Evolutionary conservation across 805 yeast genomes (phyloP), one percentile per base, ranked within the genome.

Genomic region (Wickerhamomyces canadensis): DNA sequence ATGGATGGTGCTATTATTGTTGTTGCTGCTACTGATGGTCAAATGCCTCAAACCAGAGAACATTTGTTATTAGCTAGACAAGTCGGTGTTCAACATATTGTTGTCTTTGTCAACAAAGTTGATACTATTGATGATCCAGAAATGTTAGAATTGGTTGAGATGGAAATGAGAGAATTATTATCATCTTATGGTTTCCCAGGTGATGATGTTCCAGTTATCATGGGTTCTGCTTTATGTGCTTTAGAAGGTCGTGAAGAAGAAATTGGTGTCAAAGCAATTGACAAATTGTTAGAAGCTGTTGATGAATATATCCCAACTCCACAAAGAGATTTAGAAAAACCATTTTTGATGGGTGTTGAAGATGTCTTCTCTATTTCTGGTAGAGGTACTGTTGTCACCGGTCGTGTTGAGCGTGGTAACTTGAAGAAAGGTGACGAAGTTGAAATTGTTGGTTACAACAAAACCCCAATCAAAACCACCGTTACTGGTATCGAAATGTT

Each of bases 31-130:
- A 74, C 96, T 41, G 98, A 93, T 61, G 98, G 98, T 60, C 96
- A 88, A 72, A 93, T 91, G 98, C 98, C 97, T 61, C 98, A 93
- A 74, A 93, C 98, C 54, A 86, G 98, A 74, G 98, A 93, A 74
- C 98, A 93, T 72, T 76, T 93, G 72, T 72, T 93, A 67, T 80
- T 93, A 60, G 98, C 98, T 48, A 87, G 98, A 76, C 98, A 93
- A 74, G 98, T 93, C 63, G 98, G 98, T 78, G 96, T 93, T 51
- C 95, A 91, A 72, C 78, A 88, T 70, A 78, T 93, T 61, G 97
- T 93, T 65, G 98, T 93, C 36, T 93, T 85, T 56, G 98, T 93
- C 43, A 93, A 93, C 84, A 93, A 93, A 75, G 93, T 93, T 55
- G 98, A 93, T 67, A 84, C 96, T 54, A 78, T 93, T 61, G 97